These are phyloP conservation scores for Chimonanthus salicifolius DNA, from an alignment of 164 flowering plant genomes.

Conservation along the genomic window DNA sequence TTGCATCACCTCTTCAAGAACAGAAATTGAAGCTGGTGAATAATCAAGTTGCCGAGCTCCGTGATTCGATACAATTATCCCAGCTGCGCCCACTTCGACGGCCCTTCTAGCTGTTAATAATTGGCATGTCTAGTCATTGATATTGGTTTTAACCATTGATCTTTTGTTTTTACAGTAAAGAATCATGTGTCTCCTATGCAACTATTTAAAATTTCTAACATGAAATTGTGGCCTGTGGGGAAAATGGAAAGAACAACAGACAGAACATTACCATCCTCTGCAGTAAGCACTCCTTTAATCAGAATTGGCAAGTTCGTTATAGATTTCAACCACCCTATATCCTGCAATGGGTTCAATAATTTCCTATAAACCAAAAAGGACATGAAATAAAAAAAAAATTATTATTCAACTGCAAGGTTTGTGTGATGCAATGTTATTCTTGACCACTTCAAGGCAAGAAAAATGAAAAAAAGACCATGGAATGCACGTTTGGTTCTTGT, in stretches of 20 bases:
- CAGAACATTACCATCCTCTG: slow-evolving; percentile 63
- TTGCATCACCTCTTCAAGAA: slow-evolving; percentile 62
- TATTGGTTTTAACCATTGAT: background rate
- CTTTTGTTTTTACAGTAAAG: background rate
- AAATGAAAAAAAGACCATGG: no score
- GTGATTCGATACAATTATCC: slow-evolving; percentile 79
- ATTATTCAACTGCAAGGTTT: background rate
- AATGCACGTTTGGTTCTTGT: no score
- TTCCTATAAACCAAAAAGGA: slow-evolving; percentile 26
- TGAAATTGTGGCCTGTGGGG: background rate
- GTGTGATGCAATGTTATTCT: no score
- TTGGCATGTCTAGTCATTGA: slow-evolving; percentile 4
- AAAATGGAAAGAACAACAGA: background rate
- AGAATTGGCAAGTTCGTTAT: slow-evolving; percentile 77
- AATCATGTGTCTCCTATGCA: slow-evolving; percentile 49
- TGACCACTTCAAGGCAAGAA: no score
- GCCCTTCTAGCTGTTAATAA: slow-evolving; percentile 68
- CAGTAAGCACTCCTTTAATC: slow-evolving; percentile 72
- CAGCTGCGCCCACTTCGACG: slow-evolving; percentile 62
- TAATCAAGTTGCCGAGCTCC: slow-evolving; percentile 83
- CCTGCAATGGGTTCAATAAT: slow-evolving; percentile 35
- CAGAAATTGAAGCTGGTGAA: slow-evolving; percentile 63
- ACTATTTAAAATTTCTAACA: slow-evolving; percentile 30
- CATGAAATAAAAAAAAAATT: slow-evolving; percentile 31
- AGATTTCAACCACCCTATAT: slow-evolving; percentile 68